phyloP scores from a whole-genome alignment of 164 flowering plant species.

The Piper longum region DNA sequence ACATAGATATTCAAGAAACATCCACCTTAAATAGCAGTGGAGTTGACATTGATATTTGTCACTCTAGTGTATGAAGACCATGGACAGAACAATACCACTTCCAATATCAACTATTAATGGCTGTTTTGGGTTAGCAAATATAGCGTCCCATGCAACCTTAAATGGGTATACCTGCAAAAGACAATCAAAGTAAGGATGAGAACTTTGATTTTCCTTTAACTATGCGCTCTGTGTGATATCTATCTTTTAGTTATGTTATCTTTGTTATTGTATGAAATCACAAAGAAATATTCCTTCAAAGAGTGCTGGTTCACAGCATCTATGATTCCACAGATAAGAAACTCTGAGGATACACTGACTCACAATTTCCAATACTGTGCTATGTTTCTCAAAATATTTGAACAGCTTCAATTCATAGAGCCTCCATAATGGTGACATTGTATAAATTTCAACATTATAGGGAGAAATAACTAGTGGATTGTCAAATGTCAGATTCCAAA shows the following conservation, averaged over 20 bases:
- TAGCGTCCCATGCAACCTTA: conserved; percentile 45
- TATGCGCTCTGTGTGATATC: too few species aligned
- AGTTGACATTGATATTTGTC: background rate
- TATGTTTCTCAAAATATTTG: too few species aligned
- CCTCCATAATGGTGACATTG: too few species aligned
- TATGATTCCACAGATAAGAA: background rate
- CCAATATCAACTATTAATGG: conserved; percentile 86
- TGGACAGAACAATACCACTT: conserved; percentile 41
- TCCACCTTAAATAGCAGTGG: too few species aligned
- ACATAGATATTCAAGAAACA: background rate
- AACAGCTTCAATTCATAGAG: too few species aligned
- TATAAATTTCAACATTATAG: too few species aligned
- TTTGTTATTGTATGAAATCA: background rate
- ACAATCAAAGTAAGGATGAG: conserved; percentile 5
- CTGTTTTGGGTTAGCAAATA: conserved; percentile 38
- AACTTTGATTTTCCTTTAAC: background rate
- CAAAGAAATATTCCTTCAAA: background rate
- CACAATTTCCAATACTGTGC: background rate
- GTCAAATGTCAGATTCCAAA: too few species aligned
- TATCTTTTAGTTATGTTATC: too few species aligned
- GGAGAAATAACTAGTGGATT: too few species aligned
- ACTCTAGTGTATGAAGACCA: background rate
- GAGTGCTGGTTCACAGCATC: background rate
- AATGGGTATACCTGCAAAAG: conserved; percentile 63
- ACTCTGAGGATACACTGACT: background rate